Evolutionary conservation across 192 early-diverging fungal genomes (phyloP), one percentile per base, ranked within the genome.

Genomic region (Coemansia sp.): DNA sequence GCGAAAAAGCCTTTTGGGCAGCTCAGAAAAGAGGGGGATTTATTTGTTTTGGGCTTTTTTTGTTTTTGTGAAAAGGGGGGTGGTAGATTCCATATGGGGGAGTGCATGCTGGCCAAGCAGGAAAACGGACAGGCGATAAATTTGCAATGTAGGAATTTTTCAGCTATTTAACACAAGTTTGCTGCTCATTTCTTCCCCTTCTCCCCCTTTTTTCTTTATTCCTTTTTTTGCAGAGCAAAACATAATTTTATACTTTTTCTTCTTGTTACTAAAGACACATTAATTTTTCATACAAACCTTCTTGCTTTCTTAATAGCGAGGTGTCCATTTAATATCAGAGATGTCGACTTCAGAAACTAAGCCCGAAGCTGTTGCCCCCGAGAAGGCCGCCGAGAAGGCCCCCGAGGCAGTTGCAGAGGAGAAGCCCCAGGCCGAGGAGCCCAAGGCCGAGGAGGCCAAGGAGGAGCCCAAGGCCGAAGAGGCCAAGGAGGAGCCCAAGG

Each of bases 151-250:
- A 31, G 30, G 30, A 31, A 31, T n/a, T 45, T 45, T 16, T 21
- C 55, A 6, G 45, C 33, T 70, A 70, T 70, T 70, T 70, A 64
- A 64, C 61, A 44, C 20, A 38, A 26, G 42, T 33, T 33, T 41
- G 16, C 35, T 28, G 53, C 18, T 51, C 47, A 18, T 31, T 40
- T 16, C 15, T n/a, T 45, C 48, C 41, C 57, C 51, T 40, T 36
- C 20, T 43, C 47, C 46, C 46, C 44, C 35, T 59, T 42, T 47
- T 37, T 46, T 58, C 39, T 58, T 58, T 50, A 46, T 61, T 50
- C 50, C 35, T 47, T 59, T 53, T 68, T 75, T 65, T 65, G 65
- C 72, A 63, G 65, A 60, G 72, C 65, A 65, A 64, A 63, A 63
- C 44, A 46, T 70, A 63, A 70, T 70, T 70, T 70, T 70, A 63